A percentile compares a stretch with the other conserved stretches of the same genome.
These are phyloP conservation scores for Cladophialophora carrionii DNA, from an alignment of 2,329 filamentous ascomycete species.

Conservation along the genomic window DNA sequence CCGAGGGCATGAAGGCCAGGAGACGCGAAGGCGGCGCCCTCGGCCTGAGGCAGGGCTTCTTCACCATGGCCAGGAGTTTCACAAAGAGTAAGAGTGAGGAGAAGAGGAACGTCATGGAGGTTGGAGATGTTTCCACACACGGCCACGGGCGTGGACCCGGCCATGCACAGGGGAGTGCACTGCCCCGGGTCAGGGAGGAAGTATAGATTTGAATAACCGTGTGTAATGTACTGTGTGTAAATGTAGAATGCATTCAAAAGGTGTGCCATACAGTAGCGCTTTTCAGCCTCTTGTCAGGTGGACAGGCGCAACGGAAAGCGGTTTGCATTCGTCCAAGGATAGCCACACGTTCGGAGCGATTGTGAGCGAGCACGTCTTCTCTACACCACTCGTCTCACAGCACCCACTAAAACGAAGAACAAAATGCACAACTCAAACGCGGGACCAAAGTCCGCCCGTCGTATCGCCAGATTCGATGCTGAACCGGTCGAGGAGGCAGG, in stretches of 20 bases:
- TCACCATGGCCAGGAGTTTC: slow-evolving; percentile 41
- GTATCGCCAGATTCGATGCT: not conserved
- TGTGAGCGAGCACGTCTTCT: not conserved
- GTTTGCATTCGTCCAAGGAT: not conserved
- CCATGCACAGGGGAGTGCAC: not conserved
- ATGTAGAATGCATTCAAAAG: not conserved
- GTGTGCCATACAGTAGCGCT: not conserved
- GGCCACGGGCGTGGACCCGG: not conserved
- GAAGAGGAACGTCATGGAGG: slow-evolving; percentile 25
- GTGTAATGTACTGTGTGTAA: no score
- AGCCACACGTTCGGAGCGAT: not conserved
- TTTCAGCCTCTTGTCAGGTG: no score
- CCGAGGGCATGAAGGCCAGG: slow-evolving; percentile 40
- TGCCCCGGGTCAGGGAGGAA: slow-evolving; percentile 12
- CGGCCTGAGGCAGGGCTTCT: slow-evolving; percentile 42
- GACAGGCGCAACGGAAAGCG: not conserved
- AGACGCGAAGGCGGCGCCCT: slow-evolving; percentile 35
- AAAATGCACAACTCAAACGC: not conserved
- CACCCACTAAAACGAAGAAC: not conserved
- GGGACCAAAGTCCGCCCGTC: no score
- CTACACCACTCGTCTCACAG: not conserved
- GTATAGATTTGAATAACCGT: slow-evolving; percentile 1
- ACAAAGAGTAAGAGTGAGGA: slow-evolving; percentile 40
- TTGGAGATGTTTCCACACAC: not conserved
- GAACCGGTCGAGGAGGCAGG: not conserved